These are phyloP conservation scores for Colletotrichum limetticola DNA, from an alignment of 2,329 filamentous ascomycete species.

Conservation along the genomic window DNA sequence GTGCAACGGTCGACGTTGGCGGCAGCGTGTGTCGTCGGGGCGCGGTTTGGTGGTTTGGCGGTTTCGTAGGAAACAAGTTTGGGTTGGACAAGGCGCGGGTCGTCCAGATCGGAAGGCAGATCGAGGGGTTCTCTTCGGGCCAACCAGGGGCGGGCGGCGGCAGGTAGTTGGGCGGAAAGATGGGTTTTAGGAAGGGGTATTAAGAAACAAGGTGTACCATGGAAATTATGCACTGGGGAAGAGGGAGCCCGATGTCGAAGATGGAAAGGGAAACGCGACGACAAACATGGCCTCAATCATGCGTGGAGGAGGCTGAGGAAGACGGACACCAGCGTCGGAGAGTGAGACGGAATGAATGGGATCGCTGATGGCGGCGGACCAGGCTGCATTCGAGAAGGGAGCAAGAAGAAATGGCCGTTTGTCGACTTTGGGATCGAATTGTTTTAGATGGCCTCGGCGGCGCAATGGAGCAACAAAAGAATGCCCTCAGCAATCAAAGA, in stretches of 20 bases:
- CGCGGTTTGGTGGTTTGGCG: slow-evolving; percentile 5
- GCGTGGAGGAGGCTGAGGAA: slow-evolving; percentile 27
- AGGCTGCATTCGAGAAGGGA: slow-evolving; percentile 5
- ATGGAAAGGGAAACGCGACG: slow-evolving; percentile 24
- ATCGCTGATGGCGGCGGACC: slow-evolving; percentile 7
- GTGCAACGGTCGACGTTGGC: slow-evolving; percentile 25
- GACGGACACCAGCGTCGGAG: slow-evolving; percentile 13
- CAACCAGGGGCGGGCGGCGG: slow-evolving; percentile 16
- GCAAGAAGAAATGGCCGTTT: slow-evolving; percentile 8
- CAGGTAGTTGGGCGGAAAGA: slow-evolving; percentile 12
- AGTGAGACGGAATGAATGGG: background rate
- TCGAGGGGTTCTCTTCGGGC: slow-evolving; percentile 26
- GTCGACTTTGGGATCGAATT: background rate
- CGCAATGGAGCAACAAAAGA: slow-evolving; percentile 18
- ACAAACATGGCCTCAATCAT: slow-evolving; percentile 33
- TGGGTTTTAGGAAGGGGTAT: slow-evolving; percentile 22
- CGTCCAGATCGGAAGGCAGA: slow-evolving; percentile 16
- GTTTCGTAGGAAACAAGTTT: slow-evolving; percentile 16
- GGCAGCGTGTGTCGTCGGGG: background rate
- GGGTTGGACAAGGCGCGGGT: slow-evolving; percentile 15
- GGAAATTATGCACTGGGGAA: slow-evolving; percentile 30
- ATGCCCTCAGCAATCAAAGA: slow-evolving; percentile 11
- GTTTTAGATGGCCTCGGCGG: slow-evolving; percentile 8
- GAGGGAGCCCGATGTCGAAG: slow-evolving; percentile 29
- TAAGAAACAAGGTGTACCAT: slow-evolving; percentile 20